These are phyloP conservation scores for Byssothecium circinans DNA, from an alignment of 2,329 filamentous ascomycete species.

Conservation along the genomic window DNA sequence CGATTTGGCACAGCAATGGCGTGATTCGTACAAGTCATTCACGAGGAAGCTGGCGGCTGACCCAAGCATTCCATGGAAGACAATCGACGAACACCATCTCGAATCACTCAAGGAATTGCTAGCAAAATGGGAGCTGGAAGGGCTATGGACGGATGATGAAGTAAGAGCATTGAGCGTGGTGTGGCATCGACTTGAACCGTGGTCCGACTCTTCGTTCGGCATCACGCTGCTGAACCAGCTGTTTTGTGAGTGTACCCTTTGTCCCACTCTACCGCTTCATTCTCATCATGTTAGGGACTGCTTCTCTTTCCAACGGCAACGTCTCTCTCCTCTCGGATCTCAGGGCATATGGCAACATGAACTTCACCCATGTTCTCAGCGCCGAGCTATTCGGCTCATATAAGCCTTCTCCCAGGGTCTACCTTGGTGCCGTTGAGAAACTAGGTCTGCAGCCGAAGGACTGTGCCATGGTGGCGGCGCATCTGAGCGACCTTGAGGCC, in stretches of 20 bases:
- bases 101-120: conserved; percentile 64
- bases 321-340: conserved; percentile 67
- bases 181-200: conserved; percentile 74
- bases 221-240: conserved; percentile 56
- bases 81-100: conserved; percentile 72
- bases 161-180: conserved; percentile 54
- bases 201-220: conserved; percentile 65
- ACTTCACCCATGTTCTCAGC: conserved; percentile 65
- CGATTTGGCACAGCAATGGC: conserved; percentile 71
- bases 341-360: conserved; percentile 58
- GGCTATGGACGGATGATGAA: conserved; percentile 57
- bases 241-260: conserved; percentile 42
- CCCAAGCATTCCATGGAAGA: conserved; percentile 58
- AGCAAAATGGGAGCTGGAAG: conserved; percentile 56
- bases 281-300: conserved; percentile 46
- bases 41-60: conserved; percentile 56
- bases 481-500: conserved; percentile 68
- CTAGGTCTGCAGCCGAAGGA: conserved; percentile 61
- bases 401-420: conserved; percentile 70
- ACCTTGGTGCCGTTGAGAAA: conserved; percentile 65
- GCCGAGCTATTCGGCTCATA: conserved; percentile 73
- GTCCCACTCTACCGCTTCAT: background rate
- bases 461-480: conserved; percentile 77
- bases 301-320: conserved; percentile 77
- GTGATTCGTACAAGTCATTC: conserved; percentile 64